These are phyloP conservation scores for Grosmannia clavigera DNA, from an alignment of 2,329 filamentous ascomycete species.

Conservation along the genomic window DNA sequence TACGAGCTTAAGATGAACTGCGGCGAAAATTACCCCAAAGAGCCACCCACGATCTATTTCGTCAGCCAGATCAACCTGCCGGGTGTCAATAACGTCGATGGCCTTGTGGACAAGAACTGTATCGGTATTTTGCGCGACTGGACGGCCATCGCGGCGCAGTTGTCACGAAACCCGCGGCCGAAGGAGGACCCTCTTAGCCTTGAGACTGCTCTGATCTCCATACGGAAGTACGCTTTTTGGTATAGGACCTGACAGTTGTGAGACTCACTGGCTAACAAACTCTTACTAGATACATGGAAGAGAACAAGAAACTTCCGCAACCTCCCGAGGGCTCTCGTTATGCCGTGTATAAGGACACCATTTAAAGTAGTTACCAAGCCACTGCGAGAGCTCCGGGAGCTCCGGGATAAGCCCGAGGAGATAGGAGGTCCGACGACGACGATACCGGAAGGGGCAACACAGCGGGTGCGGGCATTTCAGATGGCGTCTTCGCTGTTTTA, in stretches of 20 bases:
- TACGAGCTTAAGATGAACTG: conserved; percentile 98
- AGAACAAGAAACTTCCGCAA: conserved; percentile 92
- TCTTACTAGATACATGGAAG: conserved; percentile 73
- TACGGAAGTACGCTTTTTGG: conserved; percentile 16
- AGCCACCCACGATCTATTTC: conserved; percentile 82
- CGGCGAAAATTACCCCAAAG: conserved; percentile 76
- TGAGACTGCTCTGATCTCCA: conserved; percentile 23
- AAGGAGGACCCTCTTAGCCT: conserved; percentile 23
- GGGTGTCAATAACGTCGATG: conserved; percentile 71
- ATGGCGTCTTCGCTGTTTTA: conserved; percentile 1
- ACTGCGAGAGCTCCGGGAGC: background rate
- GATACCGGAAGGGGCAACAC: background rate
- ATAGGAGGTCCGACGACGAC: background rate
- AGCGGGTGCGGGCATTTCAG: conserved; percentile 1
- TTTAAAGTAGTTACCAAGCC: background rate
- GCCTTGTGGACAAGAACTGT: conserved; percentile 72
- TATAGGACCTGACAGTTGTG: background rate
- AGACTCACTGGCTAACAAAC: conserved; percentile 6
- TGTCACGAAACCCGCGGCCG: conserved; percentile 18
- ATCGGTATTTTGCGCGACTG: conserved; percentile 79
- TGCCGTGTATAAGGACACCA: conserved; percentile 18
- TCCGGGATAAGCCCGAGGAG: background rate
- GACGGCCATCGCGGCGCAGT: conserved; percentile 90
- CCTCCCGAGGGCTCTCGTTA: conserved; percentile 66
- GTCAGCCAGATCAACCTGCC: conserved; percentile 94